phyloP scores from a whole-genome alignment of 2,329 filamentous ascomycete genomes.

The Xylaria sp. region DNA sequence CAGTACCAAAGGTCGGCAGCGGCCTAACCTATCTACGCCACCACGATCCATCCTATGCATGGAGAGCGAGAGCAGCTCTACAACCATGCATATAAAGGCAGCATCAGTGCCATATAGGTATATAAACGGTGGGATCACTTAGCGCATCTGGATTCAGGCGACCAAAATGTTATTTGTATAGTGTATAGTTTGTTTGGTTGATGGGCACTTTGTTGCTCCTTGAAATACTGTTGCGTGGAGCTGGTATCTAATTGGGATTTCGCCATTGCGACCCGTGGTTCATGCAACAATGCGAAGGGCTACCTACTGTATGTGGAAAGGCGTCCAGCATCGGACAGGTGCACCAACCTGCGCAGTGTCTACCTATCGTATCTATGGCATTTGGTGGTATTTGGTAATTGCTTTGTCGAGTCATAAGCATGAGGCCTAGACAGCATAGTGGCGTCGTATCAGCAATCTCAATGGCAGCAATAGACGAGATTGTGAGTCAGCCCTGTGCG shows the following conservation, averaged over 20 bases:
- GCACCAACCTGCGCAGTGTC: background rate
- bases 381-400: background rate
- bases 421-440: conserved; percentile 13
- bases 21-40: background rate
- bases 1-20: conserved; percentile 6
- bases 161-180: conserved; percentile 5
- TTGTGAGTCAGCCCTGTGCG: conserved; percentile 30
- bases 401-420: conserved; percentile 11
- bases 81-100: background rate
- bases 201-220: background rate
- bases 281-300: background rate
- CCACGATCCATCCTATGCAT: conserved; percentile 7
- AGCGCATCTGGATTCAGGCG: background rate
- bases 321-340: conserved; percentile 2
- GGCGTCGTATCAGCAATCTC: conserved; percentile 1
- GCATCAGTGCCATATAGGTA: background rate
- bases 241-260: background rate
- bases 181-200: background rate
- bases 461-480: background rate
- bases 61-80: conserved; percentile 3
- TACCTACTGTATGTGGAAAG: conserved; percentile 1
- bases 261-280: background rate
- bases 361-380: conserved; percentile 7
- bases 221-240: background rate
- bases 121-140: background rate